A percentile compares a stretch with the other conserved stretches of the same genome.
Conservation (phyloP, 78 protist genomes). For the Dictyostelium capitatum region DNA sequence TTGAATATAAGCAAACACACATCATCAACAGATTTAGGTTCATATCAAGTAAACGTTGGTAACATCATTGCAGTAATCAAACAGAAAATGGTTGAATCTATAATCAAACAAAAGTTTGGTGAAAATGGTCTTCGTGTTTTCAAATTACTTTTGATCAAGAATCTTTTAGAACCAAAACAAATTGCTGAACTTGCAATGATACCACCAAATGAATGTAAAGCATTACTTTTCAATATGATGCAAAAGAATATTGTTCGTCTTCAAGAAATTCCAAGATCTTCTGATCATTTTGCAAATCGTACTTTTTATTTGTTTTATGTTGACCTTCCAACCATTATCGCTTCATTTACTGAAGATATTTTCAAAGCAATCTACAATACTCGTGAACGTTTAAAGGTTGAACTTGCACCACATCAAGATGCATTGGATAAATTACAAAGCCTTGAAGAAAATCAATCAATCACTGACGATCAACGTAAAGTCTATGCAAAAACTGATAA, state of each 20-base stretch:
- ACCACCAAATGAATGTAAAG: slow-evolving; percentile 43
- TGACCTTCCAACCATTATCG: not conserved
- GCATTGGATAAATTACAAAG: not conserved
- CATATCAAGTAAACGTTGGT: slow-evolving; percentile 53
- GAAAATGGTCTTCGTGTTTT: slow-evolving; percentile 63
- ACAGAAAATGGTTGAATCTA: slow-evolving; percentile 72
- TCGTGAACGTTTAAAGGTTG: slow-evolving; percentile 41
- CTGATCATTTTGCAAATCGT: slow-evolving; percentile 62
- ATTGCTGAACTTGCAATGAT: slow-evolving; percentile 75
- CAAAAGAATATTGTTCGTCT: slow-evolving; percentile 23
- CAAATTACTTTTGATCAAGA: slow-evolving; percentile 58
- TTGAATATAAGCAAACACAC: slow-evolving; percentile 5
- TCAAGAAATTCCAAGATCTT: slow-evolving; percentile 74
- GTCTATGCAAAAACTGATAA: slow-evolving; percentile 23
- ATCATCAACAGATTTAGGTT: slow-evolving; percentile 21
- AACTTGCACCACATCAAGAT: slow-evolving; percentile 48
- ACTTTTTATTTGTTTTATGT: slow-evolving; percentile 75
- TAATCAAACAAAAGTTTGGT: slow-evolving; percentile 56
- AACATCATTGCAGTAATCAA: slow-evolving; percentile 40
- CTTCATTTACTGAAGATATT: slow-evolving; percentile 44
- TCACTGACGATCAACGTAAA: slow-evolving; percentile 50
- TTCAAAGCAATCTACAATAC: slow-evolving; percentile 57
- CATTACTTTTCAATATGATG: slow-evolving; percentile 66
- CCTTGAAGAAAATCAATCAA: not conserved
- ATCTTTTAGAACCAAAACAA: slow-evolving; percentile 65